Conservation (phyloP, 2,329 filamentous ascomycete species). For the Colletotrichum graminicola region DNA sequence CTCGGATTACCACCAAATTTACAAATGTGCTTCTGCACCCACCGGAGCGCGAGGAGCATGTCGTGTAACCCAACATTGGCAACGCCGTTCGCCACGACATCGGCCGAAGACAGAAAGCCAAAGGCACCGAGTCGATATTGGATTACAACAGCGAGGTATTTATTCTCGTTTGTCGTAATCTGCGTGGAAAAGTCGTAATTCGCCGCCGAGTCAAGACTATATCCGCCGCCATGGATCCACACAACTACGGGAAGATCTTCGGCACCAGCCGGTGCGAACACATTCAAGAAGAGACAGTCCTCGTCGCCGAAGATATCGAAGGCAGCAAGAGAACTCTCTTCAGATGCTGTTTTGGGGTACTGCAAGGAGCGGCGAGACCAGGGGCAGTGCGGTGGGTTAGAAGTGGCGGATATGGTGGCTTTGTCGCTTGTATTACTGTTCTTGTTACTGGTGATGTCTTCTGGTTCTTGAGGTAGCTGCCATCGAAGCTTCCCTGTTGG, state of each 20-base stretch:
- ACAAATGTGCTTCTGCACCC: conserved; percentile 42
- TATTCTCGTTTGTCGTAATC: conserved; percentile 27
- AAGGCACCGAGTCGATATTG: conserved; percentile 39
- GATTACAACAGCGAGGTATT: conserved; percentile 22
- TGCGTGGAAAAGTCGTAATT: conserved; percentile 19
- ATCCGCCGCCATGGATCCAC: conserved; percentile 43
- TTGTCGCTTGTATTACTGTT: neutral
- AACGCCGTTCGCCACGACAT: conserved; percentile 35
- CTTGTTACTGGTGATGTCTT: neutral
- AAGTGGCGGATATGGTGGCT: neutral
- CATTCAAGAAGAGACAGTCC: conserved; percentile 10
- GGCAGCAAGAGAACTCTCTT: conserved; percentile 1
- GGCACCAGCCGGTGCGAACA: conserved; percentile 13
- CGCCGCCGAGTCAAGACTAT: conserved; percentile 26
- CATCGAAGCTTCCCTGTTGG: conserved; percentile 23
- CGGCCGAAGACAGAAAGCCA: conserved; percentile 38
- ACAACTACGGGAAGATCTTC: conserved; percentile 36
- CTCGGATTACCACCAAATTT: conserved; percentile 42
- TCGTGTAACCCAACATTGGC: conserved; percentile 42
- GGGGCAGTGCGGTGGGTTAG: conserved; percentile 26
- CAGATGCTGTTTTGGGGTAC: conserved; percentile 16
- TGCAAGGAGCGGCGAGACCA: conserved; percentile 18
- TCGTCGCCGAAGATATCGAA: conserved; percentile 9
- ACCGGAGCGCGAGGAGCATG: conserved; percentile 34
- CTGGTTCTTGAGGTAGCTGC: conserved; percentile 18